These are phyloP conservation scores for Hondaea fermentalgiana DNA, from an alignment of 108 stramenopile species.

Conservation along the genomic window DNA sequence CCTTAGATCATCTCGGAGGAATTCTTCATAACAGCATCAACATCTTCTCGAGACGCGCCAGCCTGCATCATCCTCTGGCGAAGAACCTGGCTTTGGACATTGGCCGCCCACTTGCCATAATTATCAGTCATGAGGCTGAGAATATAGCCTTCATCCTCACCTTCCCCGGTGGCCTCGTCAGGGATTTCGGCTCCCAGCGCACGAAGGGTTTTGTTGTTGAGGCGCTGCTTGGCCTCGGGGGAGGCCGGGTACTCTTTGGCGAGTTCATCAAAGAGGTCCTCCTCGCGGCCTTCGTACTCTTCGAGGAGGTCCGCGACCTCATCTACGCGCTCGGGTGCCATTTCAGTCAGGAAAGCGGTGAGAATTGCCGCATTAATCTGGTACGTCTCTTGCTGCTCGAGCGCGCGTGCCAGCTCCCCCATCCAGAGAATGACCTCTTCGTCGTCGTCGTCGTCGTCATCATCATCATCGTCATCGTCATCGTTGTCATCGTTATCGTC, in stretches of 20 bases:
- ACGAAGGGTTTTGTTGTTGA: neutral
- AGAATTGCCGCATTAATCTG: neutral
- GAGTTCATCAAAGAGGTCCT: neutral
- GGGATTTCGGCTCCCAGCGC: neutral
- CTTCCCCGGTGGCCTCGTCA: neutral
- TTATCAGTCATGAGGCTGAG: neutral
- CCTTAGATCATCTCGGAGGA: neutral
- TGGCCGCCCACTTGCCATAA: conserved; percentile 2
- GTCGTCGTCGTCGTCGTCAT: neutral
- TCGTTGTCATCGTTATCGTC: neutral
- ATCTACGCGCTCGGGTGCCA: neutral
- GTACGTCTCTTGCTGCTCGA: neutral
- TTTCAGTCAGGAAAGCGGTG: neutral
- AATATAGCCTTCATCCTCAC: neutral
- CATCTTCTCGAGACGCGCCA: neutral
- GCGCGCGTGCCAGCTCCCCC: neutral
- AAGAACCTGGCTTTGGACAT: neutral
- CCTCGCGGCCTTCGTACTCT: neutral
- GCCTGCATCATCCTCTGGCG: neutral
- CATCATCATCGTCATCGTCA: neutral
- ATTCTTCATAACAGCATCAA: neutral
- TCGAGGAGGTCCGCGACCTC: neutral
- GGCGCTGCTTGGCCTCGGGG: neutral
- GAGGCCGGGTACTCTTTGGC: neutral
- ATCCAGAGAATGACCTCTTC: neutral